Evolutionary conservation across 169 alveolate species (phyloP).

Genomic region (Cryptosporidium bovis): DNA sequence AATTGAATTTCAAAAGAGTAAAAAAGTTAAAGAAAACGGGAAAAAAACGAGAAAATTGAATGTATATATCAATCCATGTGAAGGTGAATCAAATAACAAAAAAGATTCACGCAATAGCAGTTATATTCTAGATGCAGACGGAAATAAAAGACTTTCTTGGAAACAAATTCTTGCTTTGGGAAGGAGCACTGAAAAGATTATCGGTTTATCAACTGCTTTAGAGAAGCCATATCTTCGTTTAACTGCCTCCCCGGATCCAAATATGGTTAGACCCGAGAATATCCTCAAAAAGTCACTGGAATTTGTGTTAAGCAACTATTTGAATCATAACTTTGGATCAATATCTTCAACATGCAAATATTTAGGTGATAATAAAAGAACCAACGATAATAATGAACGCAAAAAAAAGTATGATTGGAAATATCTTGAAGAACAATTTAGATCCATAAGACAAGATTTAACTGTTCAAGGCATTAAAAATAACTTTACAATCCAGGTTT

Average conservation of each 20-base stretch:
- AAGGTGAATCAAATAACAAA: not conserved
- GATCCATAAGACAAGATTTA: constrained; percentile 93
- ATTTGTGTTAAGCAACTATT: constrained; percentile 73
- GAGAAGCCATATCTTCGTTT: constrained; percentile 86
- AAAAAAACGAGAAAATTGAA: not conserved
- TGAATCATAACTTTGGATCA: not conserved
- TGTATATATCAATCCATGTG: not conserved
- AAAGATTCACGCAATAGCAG: not conserved
- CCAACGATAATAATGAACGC: constrained; percentile 12
- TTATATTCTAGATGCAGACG: constrained; percentile 40
- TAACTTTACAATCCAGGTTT: constrained; percentile 88
- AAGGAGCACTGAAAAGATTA: constrained; percentile 75
- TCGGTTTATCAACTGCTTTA: constrained; percentile 81
- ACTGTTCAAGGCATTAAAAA: constrained; percentile 92
- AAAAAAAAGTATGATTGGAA: constrained; percentile 79
- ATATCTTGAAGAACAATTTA: constrained; percentile 89
- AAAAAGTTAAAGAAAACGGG: not conserved
- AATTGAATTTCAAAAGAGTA: not conserved
- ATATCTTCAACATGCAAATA: constrained; percentile 38
- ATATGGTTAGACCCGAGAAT: constrained; percentile 82
- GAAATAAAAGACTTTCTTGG: constrained; percentile 70
- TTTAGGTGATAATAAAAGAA: constrained; percentile 73
- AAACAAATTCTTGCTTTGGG: constrained; percentile 65
- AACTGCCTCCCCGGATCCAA: constrained; percentile 85
- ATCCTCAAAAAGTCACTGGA: constrained; percentile 79